Conservation (phyloP, 1,284 basidiomycete genomes). For the Microbotryomycetes sp. region DNA sequence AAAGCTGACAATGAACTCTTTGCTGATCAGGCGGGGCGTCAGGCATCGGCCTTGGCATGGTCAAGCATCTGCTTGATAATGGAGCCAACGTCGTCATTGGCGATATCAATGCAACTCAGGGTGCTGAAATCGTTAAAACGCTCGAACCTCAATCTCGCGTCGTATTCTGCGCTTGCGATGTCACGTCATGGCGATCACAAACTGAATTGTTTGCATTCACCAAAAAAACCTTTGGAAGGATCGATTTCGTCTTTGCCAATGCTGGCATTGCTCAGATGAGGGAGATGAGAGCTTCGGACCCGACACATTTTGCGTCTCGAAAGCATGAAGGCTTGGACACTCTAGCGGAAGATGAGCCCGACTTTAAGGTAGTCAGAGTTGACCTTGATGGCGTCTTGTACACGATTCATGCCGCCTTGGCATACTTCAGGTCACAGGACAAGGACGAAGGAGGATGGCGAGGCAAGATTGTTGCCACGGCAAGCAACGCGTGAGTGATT, state of each 20-base stretch:
- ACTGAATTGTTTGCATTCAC: conserved; percentile 14
- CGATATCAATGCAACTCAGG: conserved; percentile 13
- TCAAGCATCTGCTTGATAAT: conserved; percentile 13
- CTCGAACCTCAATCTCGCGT: conserved; percentile 7
- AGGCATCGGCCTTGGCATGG: conserved; percentile 27
- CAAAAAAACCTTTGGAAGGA: conserved; percentile 15
- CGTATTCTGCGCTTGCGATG: conserved; percentile 21
- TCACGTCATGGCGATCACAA: conserved; percentile 20
- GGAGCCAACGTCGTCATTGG: conserved; percentile 27
- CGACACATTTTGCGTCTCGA: conserved; percentile 22
- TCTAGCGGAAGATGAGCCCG: conserved; percentile 12
- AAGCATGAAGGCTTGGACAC: conserved; percentile 9
- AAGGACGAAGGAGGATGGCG: conserved; percentile 30
- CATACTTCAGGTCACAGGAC: conserved; percentile 31
- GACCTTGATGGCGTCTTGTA: conserved; percentile 31
- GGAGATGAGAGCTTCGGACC: conserved; percentile 24
- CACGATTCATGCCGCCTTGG: conserved; percentile 21
- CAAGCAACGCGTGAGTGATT: conserved; percentile 29
- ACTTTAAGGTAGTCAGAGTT: conserved; percentile 25
- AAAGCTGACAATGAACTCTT: no score
- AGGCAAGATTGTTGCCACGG: conserved; percentile 35
- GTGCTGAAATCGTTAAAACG: conserved; percentile 1
- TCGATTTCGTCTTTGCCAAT: conserved; percentile 30
- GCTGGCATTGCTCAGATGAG: conserved; percentile 29
- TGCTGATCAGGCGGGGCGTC: conserved; percentile 7